Base-by-base conservation (phyloP, 2,329 filamentous ascomycete species). In the Aspergillus sergii region DNA sequence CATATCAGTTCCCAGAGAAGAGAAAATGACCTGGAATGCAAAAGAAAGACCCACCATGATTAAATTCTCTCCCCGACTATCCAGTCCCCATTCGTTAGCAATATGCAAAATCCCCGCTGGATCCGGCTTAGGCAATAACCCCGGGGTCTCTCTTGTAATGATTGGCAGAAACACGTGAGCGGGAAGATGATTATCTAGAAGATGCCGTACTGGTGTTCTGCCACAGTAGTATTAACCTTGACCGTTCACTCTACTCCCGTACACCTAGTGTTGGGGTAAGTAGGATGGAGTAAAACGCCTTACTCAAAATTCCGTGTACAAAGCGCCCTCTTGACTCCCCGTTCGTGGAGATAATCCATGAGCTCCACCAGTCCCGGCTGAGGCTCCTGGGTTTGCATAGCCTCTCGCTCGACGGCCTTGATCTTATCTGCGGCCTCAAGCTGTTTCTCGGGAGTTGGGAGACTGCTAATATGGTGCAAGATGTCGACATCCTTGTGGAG, bases 281-380 rank as follows among this genome's bases (percentile, higher is more conserved):
- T 23, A 61, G 41, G 10, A 59, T 41, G 21, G 43, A 57, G 51
- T 54, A 50, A 61, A 30, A 51, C 21, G 34, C 1, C 80, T 53
- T 76, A 85, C 82, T 94, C 92, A 73, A 97, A 98, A 81, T 99
- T 98, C 73, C 95, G 86, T 2, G 95, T 98, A 80, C 94, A 97
- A 67, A 98, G 93, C 19, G 87, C 94, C 78, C 96, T 95, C 69
- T 82, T 87, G 36, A 97, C 76, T 7, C 80, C 77, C 32, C 85
- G 84, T 8, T 79, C 73, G 57, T 95, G 89, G 21, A 98, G 87
- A 76, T 95, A 96, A 61, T 86, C 80, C 91, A 98, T 97, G 58
- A 99, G 84, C 32, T 84, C 78, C 1, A 84, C 79, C 4, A 98
- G 87, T 1, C 94, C 94, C 0, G 92, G 89, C 76, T 97, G 94